Base-by-base conservation (phyloP, 192 early-diverging fungal genomes). In the Physocladia obscura region DNA sequence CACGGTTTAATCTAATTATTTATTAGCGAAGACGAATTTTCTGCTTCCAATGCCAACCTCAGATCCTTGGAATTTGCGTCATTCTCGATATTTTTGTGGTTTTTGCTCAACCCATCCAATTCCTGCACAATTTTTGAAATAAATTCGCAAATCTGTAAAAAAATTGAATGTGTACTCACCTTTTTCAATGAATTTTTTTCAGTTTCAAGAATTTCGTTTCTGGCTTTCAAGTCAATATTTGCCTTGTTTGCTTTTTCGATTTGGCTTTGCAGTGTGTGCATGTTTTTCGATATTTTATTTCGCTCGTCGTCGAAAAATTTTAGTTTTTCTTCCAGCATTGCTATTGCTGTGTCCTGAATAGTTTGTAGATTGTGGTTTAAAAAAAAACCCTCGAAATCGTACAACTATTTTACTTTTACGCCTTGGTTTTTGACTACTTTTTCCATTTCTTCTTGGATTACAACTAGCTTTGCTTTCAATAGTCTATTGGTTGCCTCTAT, bases 391-490 rank as follows among this genome's bases (percentile, higher is more conserved):
- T n/a, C 27, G 29, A 27, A 39, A 1, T 60, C 34, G 17, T 37
- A 1, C 1, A 39, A 60, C 1, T 44, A 44, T 13, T n/a, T 44
- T 6, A 49, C 44, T 44, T 70, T 70, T 47, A 59, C 34, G 49
- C 38, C 56, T 60, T 61, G 69, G 56, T 60, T 70, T 34, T 57
- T 22, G 44, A 79, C 65, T 0, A 85, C 44, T 55, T 75, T 74
- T 22, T 78, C 75, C 54, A 87, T 61, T 35, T 87, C 83, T 56
- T 81, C 56, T 68, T 87, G 75, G 38, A 87, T 34, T n/a, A 80
- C 79, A 26, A 67, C 64, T 15, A 87, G 52, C 39, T 81, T 84
- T 15, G 85, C 81, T 71, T 81, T 82, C 3, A 86, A 64, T 24
- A 85, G 74, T n/a, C 84, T 67, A 56, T 74, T 75, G 27, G 75